A percentile compares a stretch with the other conserved stretches of the same genome.
phyloP scores from a whole-genome alignment of 1,139 yeast genomes.

The Pichia sp. region DNA sequence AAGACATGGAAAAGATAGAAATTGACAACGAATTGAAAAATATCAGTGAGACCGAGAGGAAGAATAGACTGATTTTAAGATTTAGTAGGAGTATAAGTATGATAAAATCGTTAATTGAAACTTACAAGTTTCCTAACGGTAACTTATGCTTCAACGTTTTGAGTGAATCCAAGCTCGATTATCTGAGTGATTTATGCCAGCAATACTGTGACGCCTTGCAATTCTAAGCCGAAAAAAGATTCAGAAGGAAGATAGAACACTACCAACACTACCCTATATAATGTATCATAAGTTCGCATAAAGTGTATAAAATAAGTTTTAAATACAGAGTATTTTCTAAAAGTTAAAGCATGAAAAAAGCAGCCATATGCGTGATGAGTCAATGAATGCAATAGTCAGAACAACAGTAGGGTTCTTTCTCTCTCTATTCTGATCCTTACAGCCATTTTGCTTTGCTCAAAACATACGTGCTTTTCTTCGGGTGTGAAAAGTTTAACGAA shows the following conservation, averaged over 20 bases:
- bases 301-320: background rate
- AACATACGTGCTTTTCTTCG: constrained; percentile 26
- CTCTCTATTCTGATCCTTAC: constrained; percentile 32
- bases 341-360: background rate
- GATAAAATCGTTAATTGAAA: constrained; percentile 30
- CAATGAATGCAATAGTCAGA: background rate
- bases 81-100: constrained; percentile 31
- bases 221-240: constrained; percentile 18
- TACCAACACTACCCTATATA: background rate
- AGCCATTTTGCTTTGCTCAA: constrained; percentile 32
- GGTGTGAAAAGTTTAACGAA: constrained; percentile 17
- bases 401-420: constrained; percentile 21
- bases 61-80: constrained; percentile 27
- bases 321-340: background rate
- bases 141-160: constrained; percentile 34
- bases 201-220: constrained; percentile 36
- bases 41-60: constrained; percentile 19
- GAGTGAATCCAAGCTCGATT: constrained; percentile 33
- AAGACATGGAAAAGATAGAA: constrained; percentile 21
- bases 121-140: constrained; percentile 33
- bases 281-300: background rate
- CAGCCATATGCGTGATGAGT: background rate
- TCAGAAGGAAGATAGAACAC: too few species aligned
- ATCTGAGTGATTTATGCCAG: constrained; percentile 34
- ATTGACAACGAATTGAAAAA: constrained; percentile 15